Evolutionary conservation across 345 rosid genomes (phyloP).

Genomic region (Sisymbrium irio): DNA sequence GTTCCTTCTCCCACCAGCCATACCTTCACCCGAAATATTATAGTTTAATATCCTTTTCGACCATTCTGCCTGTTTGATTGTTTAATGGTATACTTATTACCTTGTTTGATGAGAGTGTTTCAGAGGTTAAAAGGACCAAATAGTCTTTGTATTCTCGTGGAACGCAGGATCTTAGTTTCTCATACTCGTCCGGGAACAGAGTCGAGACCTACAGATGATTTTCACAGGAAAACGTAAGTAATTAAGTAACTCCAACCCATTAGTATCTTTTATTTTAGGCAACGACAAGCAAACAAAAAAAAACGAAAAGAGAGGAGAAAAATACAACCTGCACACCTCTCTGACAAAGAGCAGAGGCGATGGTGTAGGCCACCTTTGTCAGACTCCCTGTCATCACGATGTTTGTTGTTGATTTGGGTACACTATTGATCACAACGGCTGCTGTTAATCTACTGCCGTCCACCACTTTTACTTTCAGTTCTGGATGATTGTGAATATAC

Average conservation of each 20-base stretch:
- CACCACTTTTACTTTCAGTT: slow-evolving; percentile 47
- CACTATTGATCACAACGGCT: slow-evolving; percentile 44
- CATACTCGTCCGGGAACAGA: slow-evolving; percentile 26
- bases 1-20: slow-evolving; percentile 69
- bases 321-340: slow-evolving; percentile 41
- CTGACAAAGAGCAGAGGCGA: slow-evolving; percentile 38
- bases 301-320: neutral
- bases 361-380: slow-evolving; percentile 41
- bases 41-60: neutral
- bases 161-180: slow-evolving; percentile 35
- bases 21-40: slow-evolving; percentile 31
- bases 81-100: neutral
- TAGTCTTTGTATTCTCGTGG: slow-evolving; percentile 23
- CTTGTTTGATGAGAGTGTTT: slow-evolving; percentile 18
- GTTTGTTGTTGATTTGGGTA: slow-evolving; percentile 41
- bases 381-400: slow-evolving; percentile 45
- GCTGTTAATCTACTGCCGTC: slow-evolving; percentile 60
- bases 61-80: neutral
- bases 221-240: neutral
- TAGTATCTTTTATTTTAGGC: neutral
- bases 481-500: slow-evolving; percentile 43
- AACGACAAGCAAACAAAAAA: neutral
- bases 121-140: slow-evolving; percentile 29
- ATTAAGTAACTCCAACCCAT: neutral
- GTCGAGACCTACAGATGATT: slow-evolving; percentile 35